These are phyloP conservation scores for Arthrobotrys pseudoclavata DNA, from an alignment of 2,329 filamentous ascomycete species.

Conservation along the genomic window DNA sequence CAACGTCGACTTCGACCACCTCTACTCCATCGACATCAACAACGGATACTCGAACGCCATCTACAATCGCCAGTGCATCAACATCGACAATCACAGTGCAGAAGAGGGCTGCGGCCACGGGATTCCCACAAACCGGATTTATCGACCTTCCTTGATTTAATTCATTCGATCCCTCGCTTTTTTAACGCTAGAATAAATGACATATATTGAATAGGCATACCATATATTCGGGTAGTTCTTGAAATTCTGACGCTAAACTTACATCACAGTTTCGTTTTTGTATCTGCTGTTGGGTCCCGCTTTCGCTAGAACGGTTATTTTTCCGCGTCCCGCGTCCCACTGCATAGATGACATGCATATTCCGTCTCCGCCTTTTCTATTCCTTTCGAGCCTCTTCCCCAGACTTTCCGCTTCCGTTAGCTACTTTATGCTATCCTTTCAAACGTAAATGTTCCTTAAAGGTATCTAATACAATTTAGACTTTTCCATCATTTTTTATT, in stretches of 20 bases:
- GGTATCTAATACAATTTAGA: slow-evolving; percentile 19
- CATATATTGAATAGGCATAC: background rate
- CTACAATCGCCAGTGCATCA: slow-evolving; percentile 40
- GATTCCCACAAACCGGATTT: background rate
- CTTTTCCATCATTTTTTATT: background rate
- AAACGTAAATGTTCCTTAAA: background rate
- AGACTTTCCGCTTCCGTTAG: background rate
- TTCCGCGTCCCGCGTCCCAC: background rate
- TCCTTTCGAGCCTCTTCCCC: background rate
- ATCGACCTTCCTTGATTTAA: slow-evolving; percentile 8
- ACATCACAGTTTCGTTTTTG: background rate
- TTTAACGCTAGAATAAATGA: too few species aligned
- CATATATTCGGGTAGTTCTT: background rate
- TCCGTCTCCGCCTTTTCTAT: background rate
- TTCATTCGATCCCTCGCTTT: background rate
- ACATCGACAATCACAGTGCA: slow-evolving; percentile 43
- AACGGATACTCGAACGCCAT: slow-evolving; percentile 37
- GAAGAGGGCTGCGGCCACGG: slow-evolving; percentile 14
- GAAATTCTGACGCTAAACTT: background rate
- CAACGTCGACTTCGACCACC: slow-evolving; percentile 36
- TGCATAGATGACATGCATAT: slow-evolving; percentile 17
- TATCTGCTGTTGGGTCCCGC: background rate
- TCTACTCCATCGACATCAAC: slow-evolving; percentile 10
- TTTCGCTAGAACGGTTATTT: background rate
- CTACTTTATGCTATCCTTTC: background rate